Evolutionary conservation across 345 rosid species (phyloP), one percentile per base, ranked within the genome.

Genomic region (Boechera retrofracta): DNA sequence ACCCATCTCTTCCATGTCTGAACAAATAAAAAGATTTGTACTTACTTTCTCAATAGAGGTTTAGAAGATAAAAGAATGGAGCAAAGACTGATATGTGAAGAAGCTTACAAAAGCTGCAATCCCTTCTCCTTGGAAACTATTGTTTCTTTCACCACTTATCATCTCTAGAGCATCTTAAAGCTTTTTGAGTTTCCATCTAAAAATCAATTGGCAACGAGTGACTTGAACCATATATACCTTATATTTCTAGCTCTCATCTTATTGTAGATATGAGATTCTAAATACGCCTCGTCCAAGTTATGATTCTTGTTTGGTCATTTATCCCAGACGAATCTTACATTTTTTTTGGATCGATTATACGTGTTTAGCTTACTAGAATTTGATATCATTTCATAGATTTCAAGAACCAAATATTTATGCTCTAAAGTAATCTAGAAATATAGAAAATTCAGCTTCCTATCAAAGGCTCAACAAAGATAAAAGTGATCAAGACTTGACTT

Each of bases 401-500:
- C 24, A 39, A 31, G n/a, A 48, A 48, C 42, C 8, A 3, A 9
- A 16, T 49, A 7, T 3, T n/a, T 3, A 16, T 44, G 9, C 32
- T 57, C 11, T 0, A 39, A 2, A 33, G 0, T 2, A 4, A 32
- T 24, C 39, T 5, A 18, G 0, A 59, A 35, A 2, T 29, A 62
- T 24, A 10, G 6, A 65, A 15, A 47, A 15, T 28, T n/a, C 16
- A 65, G 0, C 24, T n/a, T 6, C 13, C 9, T 42, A 9, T 16
- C 5, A 5, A 66, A 66, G 16, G 24, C 18, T 32, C 5, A 83
- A 88, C 80, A 12, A 81, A 86, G 47, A 85, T 72, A 35, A 73
- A 79, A 21, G 41, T n/a, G 71, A 48, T 84, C 84, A 66, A 83
- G 76, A 69, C 84, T 86, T 70, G 60, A 64, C 44, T 83, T 79